Percentiles rank a stretch among this genome's conserved stretches.
Conservation (phyloP, 2,329 filamentous ascomycete species). For the Epichloe amarillans region DNA sequence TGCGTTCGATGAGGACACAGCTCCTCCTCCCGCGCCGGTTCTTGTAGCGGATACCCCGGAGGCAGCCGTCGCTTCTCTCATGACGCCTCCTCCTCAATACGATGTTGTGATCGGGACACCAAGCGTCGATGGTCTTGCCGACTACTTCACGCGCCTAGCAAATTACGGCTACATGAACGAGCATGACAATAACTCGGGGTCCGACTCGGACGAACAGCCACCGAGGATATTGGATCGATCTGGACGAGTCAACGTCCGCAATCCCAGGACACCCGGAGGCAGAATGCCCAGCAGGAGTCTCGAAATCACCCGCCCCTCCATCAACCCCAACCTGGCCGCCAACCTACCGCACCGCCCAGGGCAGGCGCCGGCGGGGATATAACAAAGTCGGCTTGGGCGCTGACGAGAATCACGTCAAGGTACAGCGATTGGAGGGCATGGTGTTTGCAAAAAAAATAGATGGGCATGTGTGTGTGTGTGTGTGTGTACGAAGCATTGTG, state of each 20-base stretch:
- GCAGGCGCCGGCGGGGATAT: background rate
- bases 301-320: constrained; percentile 33
- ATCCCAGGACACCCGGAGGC: constrained; percentile 41
- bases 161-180: constrained; percentile 44
- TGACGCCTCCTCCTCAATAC: constrained; percentile 78
- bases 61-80: constrained; percentile 22
- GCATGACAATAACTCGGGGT: constrained; percentile 25
- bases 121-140: constrained; percentile 57
- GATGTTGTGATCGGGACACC: constrained; percentile 61
- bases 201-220: constrained; percentile 29
- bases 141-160: constrained; percentile 75
- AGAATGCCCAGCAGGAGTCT: constrained; percentile 42
- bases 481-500: background rate
- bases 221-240: constrained; percentile 34
- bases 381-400: background rate
- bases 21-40: constrained; percentile 22
- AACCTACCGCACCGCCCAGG: background rate
- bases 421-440: too few species aligned
- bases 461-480: too few species aligned
- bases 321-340: constrained; percentile 6
- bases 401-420: background rate
- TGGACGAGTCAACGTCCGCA: constrained; percentile 43
- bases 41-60: constrained; percentile 12
- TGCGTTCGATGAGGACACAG: constrained; percentile 63
- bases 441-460: too few species aligned